Conservation (phyloP, 106 monocot species). For the Cymbidium sinense region DNA sequence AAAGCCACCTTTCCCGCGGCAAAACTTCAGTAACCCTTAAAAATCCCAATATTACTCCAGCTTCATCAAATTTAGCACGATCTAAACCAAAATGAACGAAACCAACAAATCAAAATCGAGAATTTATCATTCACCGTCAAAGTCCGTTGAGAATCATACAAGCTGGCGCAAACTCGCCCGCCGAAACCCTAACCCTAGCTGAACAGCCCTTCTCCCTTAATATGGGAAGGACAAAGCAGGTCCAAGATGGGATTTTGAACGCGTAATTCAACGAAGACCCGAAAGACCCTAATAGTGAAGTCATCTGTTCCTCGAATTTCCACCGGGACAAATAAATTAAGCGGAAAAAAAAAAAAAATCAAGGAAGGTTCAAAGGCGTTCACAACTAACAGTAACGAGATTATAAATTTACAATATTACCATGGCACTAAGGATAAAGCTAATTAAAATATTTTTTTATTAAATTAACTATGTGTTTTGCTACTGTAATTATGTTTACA, state of each 20-base stretch:
- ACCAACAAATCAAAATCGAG: background rate
- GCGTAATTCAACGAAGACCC: background rate
- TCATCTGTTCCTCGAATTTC: background rate
- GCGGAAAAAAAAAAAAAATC: no score
- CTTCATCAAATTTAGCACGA: background rate
- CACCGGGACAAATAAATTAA: background rate
- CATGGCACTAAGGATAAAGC: no score
- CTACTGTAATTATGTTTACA: no score
- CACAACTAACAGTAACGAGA: no score
- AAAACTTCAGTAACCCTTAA: background rate
- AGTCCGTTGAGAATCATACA: background rate
- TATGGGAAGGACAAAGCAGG: background rate
- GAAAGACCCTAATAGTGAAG: background rate
- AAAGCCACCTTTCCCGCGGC: background rate
- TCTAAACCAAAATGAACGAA: background rate
- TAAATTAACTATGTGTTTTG: no score
- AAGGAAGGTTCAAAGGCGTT: no score
- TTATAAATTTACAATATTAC: no score
- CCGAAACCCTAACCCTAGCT: background rate
- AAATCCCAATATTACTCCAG: background rate
- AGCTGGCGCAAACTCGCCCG: background rate
- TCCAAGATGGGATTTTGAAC: background rate
- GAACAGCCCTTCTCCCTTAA: background rate
- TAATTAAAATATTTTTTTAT: no score
- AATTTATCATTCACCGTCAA: background rate